Conservation (phyloP, 202 grass and related monocot genomes). For the Tripidium arundinaceum region DNA sequence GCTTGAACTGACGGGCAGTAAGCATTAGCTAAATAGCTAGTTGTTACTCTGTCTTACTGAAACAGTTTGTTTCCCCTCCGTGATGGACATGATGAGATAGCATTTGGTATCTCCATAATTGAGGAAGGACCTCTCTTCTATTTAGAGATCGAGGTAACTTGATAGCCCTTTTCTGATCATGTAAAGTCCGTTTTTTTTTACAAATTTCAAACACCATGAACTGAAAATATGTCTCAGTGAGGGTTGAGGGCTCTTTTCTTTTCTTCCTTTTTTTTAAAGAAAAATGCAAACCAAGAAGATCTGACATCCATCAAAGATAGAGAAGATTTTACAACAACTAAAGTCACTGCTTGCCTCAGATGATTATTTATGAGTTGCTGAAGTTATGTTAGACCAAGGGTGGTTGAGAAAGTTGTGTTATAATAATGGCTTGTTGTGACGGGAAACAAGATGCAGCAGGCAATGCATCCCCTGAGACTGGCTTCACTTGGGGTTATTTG, state of each 20-base stretch:
- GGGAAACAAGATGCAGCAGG: background rate
- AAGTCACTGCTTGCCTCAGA: background rate
- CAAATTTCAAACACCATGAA: background rate
- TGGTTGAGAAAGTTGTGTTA: background rate
- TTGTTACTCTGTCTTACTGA: background rate
- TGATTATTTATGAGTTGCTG: background rate
- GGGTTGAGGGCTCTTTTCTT: background rate
- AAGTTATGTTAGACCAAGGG: background rate
- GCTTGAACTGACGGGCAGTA: background rate
- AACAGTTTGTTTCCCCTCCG: too few relatives aligned
- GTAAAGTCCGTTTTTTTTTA: background rate
- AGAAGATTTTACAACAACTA: background rate
- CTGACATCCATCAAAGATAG: background rate
- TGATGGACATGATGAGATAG: too few relatives aligned
- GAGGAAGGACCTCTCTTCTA: slow-evolving; percentile 84
- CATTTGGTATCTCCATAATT: slow-evolving; percentile 39
- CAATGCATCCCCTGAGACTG: background rate
- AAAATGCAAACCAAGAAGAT: background rate
- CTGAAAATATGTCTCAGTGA: background rate
- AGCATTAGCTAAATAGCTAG: background rate
- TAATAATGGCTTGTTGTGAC: background rate
- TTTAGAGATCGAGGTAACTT: slow-evolving; percentile 63
- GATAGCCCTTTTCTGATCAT: background rate
- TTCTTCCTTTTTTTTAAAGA: too few relatives aligned
- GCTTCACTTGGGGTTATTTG: background rate